Conservation (phyloP, 164 flowering plant genomes). For the Stephania cephalantha region DNA sequence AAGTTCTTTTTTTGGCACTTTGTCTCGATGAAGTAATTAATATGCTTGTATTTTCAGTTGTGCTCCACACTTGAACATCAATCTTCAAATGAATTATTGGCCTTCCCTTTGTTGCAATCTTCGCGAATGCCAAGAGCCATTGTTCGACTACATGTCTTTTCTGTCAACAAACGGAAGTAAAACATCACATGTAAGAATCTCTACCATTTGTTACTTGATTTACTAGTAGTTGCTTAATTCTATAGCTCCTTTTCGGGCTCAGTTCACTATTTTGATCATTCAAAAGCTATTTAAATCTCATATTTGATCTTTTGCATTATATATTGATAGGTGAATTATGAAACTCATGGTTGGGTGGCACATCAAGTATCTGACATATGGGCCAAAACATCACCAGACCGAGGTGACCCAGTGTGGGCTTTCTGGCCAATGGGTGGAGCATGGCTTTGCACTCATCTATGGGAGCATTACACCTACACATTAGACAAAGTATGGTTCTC, state of each 20-base stretch:
- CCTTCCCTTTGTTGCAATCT: conserved; percentile 91
- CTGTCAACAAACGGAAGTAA: conserved; percentile 74
- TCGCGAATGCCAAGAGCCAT: conserved; percentile 84
- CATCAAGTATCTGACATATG: conserved; percentile 92
- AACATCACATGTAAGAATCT: conserved; percentile 64
- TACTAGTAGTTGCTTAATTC: neutral
- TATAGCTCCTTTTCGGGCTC: conserved; percentile 1
- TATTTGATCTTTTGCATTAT: conserved; percentile 1
- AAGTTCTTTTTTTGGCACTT: neutral
- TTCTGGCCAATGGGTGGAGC: conserved; percentile 99
- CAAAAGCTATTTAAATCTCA: conserved; percentile 10
- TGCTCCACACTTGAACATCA: conserved; percentile 92
- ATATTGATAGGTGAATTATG: conserved; percentile 66
- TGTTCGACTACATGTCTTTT: conserved; percentile 69
- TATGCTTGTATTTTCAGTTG: conserved; percentile 37
- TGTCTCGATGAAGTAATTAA: neutral
- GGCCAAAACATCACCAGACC: conserved; percentile 89
- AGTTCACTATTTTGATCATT: conserved; percentile 11
- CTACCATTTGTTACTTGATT: neutral
- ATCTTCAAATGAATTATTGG: conserved; percentile 99
- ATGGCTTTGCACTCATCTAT: conserved; percentile 91
- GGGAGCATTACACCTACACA: conserved; percentile 88
- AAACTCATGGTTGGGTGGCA: conserved; percentile 84
- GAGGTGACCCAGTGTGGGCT: conserved; percentile 80
- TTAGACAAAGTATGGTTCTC: conserved; percentile 65